Base-by-base conservation (phyloP, 2,329 filamentous ascomycete genomes). In the Hypocreales sp. region DNA sequence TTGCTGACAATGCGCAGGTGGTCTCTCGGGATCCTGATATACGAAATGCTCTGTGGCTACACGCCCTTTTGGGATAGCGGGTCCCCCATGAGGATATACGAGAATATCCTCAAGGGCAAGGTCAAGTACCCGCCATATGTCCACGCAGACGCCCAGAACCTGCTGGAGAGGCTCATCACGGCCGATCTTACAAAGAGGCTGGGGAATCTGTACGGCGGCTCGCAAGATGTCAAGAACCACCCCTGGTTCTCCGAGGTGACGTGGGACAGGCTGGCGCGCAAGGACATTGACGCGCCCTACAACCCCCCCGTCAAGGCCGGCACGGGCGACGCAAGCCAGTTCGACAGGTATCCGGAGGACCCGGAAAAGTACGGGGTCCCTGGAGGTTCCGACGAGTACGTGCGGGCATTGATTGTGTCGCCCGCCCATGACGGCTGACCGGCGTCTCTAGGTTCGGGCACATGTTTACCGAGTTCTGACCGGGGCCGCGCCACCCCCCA, bases 1-100 rank as follows among this genome's bases (percentile, higher is more conserved):
- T n/a, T n/a, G n/a, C n/a, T n/a, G n/a, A n/a, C n/a, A n/a, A n/a
- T n/a, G n/a, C n/a, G 13, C 29, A 94, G 86, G 86, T 98, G 90
- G 90, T 95, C 87, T 28, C 67, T 98, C 32, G 90, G 90, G 24
- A 95, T 98, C 48, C 62, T 98, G 41, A 95, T 98, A 52, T 98
- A 94, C 53, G 90, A 98, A 64, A 98, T 98, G 90, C 71, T 98
- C 20, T 95, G 90, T 50, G 90, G 90, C 16, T 98, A 94, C 56
- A 98, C 90, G 5, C 90, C 90, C 5, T 98, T 98, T 62, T 98
- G 90, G 87, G 90, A 98, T 52, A 82, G 81, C 43, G 90, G 87
- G 30, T 93, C 83, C 24, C 87, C 90, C 3, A 92, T 98, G 72
- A 94, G 93, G 58, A 98, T 98, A 46, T 98, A 98, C 59, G 90